Evolutionary conservation across 495 filamentous ascomycete genomes (phyloP), one percentile per base, ranked within the genome.

Genomic region (Neurospora sp.): DNA sequence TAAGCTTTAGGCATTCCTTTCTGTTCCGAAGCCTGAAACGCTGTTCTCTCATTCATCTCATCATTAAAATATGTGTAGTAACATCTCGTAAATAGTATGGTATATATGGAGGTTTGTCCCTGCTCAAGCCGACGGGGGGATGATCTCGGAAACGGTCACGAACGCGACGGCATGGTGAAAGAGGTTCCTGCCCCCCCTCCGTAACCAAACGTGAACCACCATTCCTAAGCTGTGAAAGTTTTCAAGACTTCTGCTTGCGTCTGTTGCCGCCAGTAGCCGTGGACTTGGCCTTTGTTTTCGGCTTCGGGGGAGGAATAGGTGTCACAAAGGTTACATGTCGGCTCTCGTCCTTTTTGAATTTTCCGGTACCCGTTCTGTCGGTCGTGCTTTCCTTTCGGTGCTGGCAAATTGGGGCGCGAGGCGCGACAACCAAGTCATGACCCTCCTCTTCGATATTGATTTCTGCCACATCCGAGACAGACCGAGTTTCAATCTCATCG

Each of bases 381-480:
- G 75, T 75, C 66, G 72, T 73, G 12, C 40, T 72, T 23, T 71
- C 27, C 16, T 72, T 77, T 23, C 77, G 78, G 40, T 80, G 77
- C 62, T 79, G 81, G 46, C 82, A 81, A 39, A 83, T 79, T 12
- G 84, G 79, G 31, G 76, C 69, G 39, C 82, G 79, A 7, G 83
- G 76, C 10, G 80, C 76, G 48, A 74, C 78, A 39, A 81, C 79
- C 8, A 82, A 79, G 27, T 80, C 82, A 40, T 80, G 78, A 27
- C 71, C 69, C 20, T 85, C 84, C 62, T 84, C 84, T 7, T 85
- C 83, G 38, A 85, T 81, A 40, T 81, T 83, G 70, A 86, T 84
- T 62, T 86, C 85, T 73, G 84, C 85, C 8, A 86, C 83, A 74
- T 86, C 85, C 5, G 85, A 84, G 4, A 83, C 84, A 0, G 83